Percentiles rank a stretch among this genome's conserved stretches.
These are phyloP conservation scores for Cyberlindnera nakhonratchasimensis DNA, from an alignment of 805 yeast genomes.

Conservation along the genomic window DNA sequence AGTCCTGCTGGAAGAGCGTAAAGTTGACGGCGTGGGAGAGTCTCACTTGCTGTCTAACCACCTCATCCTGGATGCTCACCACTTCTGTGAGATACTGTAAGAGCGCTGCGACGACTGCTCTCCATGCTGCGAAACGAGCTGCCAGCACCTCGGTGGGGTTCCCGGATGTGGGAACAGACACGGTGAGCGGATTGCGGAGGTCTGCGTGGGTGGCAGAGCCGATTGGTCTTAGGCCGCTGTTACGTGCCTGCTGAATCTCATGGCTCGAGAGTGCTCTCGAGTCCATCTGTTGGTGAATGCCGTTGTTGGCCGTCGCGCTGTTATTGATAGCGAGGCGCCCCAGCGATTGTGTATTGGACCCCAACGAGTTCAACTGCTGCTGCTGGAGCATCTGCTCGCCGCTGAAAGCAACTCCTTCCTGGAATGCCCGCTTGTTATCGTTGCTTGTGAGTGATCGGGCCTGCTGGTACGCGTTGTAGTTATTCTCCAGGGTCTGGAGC, in stretches of 20 bases:
- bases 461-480: slow-evolving; percentile 36
- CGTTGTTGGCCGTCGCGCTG: neutral
- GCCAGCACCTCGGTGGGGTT: slow-evolving; percentile 89
- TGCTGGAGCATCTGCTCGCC: slow-evolving; percentile 19
- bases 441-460: slow-evolving; percentile 41
- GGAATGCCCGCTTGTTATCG: slow-evolving; percentile 25
- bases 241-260: slow-evolving; percentile 3
- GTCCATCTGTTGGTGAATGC: slow-evolving; percentile 5
- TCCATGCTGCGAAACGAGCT: slow-evolving; percentile 81
- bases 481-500: slow-evolving; percentile 41
- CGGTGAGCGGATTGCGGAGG: slow-evolving; percentile 46
- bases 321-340: slow-evolving; percentile 5
- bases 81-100: slow-evolving; percentile 74
- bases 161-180: slow-evolving; percentile 53
- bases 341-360: slow-evolving; percentile 7
- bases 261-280: slow-evolving; percentile 5
- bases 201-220: slow-evolving; percentile 27
- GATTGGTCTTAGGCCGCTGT: slow-evolving; percentile 4
- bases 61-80: slow-evolving; percentile 83
- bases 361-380: slow-evolving; percentile 10
- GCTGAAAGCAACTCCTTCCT: slow-evolving; percentile 15
- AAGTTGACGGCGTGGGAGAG: slow-evolving; percentile 71
- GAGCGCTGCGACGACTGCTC: slow-evolving; percentile 70
- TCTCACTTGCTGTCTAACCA: slow-evolving; percentile 76
- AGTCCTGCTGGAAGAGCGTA: slow-evolving; percentile 28